phyloP scores from a whole-genome alignment of 257 asterid genomes.

The Verbascum thapsus region DNA sequence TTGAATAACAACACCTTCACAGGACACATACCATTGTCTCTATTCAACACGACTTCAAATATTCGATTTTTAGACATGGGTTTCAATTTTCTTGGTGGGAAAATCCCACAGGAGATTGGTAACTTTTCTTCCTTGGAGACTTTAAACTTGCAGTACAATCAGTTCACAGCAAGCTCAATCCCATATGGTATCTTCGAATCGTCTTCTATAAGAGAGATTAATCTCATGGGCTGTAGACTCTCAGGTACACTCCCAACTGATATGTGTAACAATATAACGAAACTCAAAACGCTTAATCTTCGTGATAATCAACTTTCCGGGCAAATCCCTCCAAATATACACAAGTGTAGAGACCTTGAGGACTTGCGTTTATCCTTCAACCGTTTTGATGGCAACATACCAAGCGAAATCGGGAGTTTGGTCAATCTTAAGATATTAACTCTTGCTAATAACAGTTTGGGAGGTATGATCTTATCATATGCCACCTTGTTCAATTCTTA shows the following conservation, averaged over 20 bases:
- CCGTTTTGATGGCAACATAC: constrained; percentile 38
- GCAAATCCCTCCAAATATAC: constrained; percentile 29
- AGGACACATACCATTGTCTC: not conserved
- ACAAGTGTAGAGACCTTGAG: constrained; percentile 34
- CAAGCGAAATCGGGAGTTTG: not conserved
- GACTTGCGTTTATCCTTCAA: constrained; percentile 33
- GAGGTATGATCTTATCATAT: constrained; percentile 2
- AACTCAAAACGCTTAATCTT: constrained; percentile 18
- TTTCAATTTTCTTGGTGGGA: constrained; percentile 26
- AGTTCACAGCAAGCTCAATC: no score
- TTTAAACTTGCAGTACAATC: no score
- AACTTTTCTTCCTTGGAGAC: constrained; percentile 33
- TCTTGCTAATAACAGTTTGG: constrained; percentile 16
- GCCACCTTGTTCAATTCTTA: not conserved
- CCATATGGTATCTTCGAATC: not conserved
- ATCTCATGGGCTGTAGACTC: not conserved
- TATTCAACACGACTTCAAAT: not conserved
- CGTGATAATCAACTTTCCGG: constrained; percentile 31
- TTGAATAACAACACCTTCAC: constrained; percentile 14
- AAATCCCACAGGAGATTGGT: constrained; percentile 37
- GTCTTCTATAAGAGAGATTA: no score
- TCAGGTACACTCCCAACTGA: not conserved
- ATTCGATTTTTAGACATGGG: not conserved
- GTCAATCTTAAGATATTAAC: not conserved
- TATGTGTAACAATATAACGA: not conserved